Evolutionary conservation across 805 yeast species (phyloP), one percentile per base, ranked within the genome.

Genomic region (Ogataea zsoltii): DNA sequence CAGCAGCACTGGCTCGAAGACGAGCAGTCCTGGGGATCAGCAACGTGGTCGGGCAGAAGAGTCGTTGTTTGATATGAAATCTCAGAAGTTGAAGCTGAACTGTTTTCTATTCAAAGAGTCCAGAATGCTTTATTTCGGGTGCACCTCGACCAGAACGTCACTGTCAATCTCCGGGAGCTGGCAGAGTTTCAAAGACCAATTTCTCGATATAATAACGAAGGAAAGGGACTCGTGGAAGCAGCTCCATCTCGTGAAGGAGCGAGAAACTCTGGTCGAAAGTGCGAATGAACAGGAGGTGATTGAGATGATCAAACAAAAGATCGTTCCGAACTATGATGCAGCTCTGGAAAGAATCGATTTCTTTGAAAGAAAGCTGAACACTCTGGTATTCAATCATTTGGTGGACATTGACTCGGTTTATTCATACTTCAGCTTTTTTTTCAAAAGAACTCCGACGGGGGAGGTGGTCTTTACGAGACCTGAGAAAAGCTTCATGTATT

Each of bases 261-360:
- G 30, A 7, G 16, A 21, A 11, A 16, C 16, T 13, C 18, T 35
- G 13, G 17, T 18, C 16, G 32, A 13, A 12, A 23, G 19, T 12
- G 38, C 19, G 6, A 40, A 47, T 16, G 49, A 42, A 21, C 36
- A 38, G 7, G 12, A 21, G 7, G 36, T 52, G 13, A 38, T 49
- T 31, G 36, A 42, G n/a, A 21, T 34, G 7, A 14, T 49, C 5
- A 44, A 56, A n/a, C 37, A 35, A 3, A 21, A 26, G 10, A 16
- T 45, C 7, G 19, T 49, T 2, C 55, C 56, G 2, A 33, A 53
- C 33, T 50, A 47, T 31, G 45, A 47, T 7, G 62, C 63, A 2
- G 34, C 57, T 14, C n/a, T 41, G 4, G 65, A 61, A 39, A 40
- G 60, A 38, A 10, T 62, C 3, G 40, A 33, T 1, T 55, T 45